A percentile compares a stretch with the other conserved stretches of the same genome.
Conservation (phyloP, 768 basidiomycete species). For the Brasilioporus rufonigricans region DNA sequence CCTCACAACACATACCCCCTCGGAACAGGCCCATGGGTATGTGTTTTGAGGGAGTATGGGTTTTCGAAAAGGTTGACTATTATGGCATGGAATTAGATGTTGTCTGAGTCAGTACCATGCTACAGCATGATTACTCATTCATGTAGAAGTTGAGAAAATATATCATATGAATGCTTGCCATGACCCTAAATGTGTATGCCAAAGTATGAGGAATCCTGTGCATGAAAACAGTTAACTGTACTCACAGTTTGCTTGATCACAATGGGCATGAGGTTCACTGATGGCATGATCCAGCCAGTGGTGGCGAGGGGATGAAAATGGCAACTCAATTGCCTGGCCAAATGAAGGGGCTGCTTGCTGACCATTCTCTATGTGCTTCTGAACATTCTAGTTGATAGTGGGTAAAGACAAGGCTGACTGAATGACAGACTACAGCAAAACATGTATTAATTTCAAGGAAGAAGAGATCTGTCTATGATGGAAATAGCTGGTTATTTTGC, state of each 20-base stretch:
- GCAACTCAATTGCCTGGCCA: constrained; percentile 31
- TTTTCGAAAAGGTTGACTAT: too few species aligned
- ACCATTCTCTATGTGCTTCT: constrained; percentile 25
- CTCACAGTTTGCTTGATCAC: constrained; percentile 90
- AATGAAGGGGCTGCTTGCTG: constrained; percentile 14
- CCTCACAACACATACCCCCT: too few species aligned
- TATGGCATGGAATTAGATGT: too few species aligned
- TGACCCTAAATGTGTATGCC: constrained; percentile 51
- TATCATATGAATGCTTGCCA: constrained; percentile 91
- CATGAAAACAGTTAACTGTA: constrained; percentile 4
- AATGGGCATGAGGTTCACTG: constrained; percentile 78
- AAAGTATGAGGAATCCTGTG: constrained; percentile 13
- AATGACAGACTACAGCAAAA: too few species aligned
- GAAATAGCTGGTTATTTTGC: too few species aligned
- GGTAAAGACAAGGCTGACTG: not conserved
- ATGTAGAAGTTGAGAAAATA: constrained; percentile 88
- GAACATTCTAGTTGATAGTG: constrained; percentile 25
- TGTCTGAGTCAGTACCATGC: too few species aligned
- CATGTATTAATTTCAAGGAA: too few species aligned
- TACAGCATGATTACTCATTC: constrained; percentile 96
- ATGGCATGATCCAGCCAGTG: constrained; percentile 43
- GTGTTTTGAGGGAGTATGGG: too few species aligned
- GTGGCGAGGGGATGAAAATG: constrained; percentile 55
- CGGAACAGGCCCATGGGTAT: too few species aligned
- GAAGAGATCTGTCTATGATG: too few species aligned